These are phyloP conservation scores for Populus hybrid DNA, from an alignment of 441 rosid genomes.

Conservation along the genomic window DNA sequence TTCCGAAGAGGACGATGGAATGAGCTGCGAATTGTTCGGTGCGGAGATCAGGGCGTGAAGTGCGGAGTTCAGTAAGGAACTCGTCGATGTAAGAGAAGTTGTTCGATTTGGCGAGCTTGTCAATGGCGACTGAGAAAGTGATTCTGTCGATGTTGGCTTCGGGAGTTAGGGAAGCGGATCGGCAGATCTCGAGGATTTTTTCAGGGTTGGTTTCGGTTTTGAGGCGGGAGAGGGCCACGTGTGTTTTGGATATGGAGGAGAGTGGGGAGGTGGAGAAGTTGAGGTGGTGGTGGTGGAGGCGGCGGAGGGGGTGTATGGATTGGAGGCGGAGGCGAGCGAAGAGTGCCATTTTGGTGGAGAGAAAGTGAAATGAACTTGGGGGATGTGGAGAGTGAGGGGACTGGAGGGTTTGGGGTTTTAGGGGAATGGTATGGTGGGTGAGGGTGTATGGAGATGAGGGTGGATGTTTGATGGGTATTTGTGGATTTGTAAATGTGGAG, in stretches of 20 bases:
- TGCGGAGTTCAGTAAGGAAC: slow-evolving; percentile 55
- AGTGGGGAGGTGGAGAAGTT: slow-evolving; percentile 46
- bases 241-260: slow-evolving; percentile 50
- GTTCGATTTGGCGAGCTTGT: slow-evolving; percentile 44
- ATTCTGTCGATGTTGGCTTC: slow-evolving; percentile 52
- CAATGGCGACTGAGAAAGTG: slow-evolving; percentile 64
- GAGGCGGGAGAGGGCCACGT: slow-evolving; percentile 65
- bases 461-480: background rate
- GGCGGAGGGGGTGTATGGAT: slow-evolving; percentile 13
- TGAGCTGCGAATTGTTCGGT: slow-evolving; percentile 57
- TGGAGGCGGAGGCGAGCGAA: slow-evolving; percentile 48
- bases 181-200: slow-evolving; percentile 69
- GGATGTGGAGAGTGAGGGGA: background rate
- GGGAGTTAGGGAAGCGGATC: slow-evolving; percentile 67
- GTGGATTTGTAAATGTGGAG: background rate
- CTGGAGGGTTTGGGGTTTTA: slow-evolving; percentile 14
- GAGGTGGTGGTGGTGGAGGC: slow-evolving; percentile 35
- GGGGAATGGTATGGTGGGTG: background rate
- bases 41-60: slow-evolving; percentile 49
- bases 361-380: background rate
- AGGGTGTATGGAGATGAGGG: background rate
- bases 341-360: slow-evolving; percentile 41
- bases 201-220: slow-evolving; percentile 62
- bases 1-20: slow-evolving; percentile 67
- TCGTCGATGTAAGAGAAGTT: slow-evolving; percentile 40